These are phyloP conservation scores for Aspergillus tamarii DNA, from an alignment of 2,329 filamentous ascomycete species.

Conservation along the genomic window DNA sequence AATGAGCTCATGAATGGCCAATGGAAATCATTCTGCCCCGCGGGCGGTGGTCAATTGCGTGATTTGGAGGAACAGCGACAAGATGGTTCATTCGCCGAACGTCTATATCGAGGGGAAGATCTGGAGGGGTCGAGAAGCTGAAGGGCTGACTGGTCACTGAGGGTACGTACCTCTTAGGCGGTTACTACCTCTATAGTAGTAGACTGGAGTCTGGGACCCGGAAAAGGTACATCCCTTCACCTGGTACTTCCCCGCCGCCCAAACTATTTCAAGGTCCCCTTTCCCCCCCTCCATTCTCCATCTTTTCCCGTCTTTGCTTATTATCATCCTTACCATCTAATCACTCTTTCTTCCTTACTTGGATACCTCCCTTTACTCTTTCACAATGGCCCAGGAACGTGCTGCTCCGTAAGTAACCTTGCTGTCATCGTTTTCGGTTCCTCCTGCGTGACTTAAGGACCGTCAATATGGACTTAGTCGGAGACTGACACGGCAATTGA, in stretches of 20 bases:
- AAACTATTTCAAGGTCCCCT: slow-evolving; percentile 18
- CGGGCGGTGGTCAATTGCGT: slow-evolving; percentile 40
- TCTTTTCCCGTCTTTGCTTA: slow-evolving; percentile 6
- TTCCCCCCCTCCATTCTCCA: slow-evolving; percentile 9
- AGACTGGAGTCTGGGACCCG: not conserved
- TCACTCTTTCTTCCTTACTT: slow-evolving; percentile 9
- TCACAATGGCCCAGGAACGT: slow-evolving; percentile 47
- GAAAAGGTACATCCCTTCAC: not conserved
- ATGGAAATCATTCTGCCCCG: slow-evolving; percentile 33
- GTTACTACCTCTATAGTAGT: not conserved
- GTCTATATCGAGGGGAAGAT: slow-evolving; percentile 18
- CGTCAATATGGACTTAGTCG: not conserved
- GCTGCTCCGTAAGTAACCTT: slow-evolving; percentile 45
- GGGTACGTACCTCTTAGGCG: not conserved
- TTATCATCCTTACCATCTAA: slow-evolving; percentile 1
- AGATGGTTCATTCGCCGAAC: slow-evolving; percentile 21
- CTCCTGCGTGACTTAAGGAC: not conserved
- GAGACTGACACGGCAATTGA: slow-evolving; percentile 16
- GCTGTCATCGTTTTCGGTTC: not conserved
- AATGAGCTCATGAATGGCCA: slow-evolving; percentile 27
- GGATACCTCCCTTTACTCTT: slow-evolving; percentile 6
- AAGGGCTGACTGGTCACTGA: not conserved
- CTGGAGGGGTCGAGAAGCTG: slow-evolving; percentile 13
- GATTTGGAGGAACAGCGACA: slow-evolving; percentile 27
- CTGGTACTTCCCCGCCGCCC: slow-evolving; percentile 5